Percentiles rank a stretch among this genome's conserved stretches.
Evolutionary conservation across 2,329 filamentous ascomycete species (phyloP).

Genomic region (Ceratocystis variospora): DNA sequence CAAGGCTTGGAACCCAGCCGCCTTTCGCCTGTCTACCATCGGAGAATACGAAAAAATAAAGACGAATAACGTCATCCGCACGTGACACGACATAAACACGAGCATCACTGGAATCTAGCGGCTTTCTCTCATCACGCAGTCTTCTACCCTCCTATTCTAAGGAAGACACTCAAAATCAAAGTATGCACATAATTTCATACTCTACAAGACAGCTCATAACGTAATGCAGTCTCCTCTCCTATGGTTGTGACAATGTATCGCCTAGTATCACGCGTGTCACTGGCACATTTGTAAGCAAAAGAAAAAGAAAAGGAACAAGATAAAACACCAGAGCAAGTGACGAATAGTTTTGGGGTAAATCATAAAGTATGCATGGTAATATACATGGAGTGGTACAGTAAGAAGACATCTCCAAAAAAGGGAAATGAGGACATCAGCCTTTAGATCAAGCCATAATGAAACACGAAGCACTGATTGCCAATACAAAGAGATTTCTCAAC

Average conservation of each 20-base stretch:
- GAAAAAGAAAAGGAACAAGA: too few relatives aligned
- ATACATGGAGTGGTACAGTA: constrained; percentile 14
- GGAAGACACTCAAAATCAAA: background rate
- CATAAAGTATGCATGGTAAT: constrained; percentile 10
- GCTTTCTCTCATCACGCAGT: background rate
- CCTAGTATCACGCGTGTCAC: too few relatives aligned
- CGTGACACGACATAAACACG: too few relatives aligned
- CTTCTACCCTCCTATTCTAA: background rate
- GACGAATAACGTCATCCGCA: too few relatives aligned
- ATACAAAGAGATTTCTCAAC: background rate
- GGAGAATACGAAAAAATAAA: background rate
- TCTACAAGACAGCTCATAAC: background rate
- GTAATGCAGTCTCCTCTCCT: background rate
- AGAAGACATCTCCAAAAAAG: background rate
- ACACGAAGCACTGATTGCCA: too few relatives aligned
- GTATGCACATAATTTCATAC: background rate
- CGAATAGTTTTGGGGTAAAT: background rate
- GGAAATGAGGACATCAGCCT: background rate
- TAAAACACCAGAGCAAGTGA: too few relatives aligned
- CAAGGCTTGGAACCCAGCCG: too few relatives aligned
- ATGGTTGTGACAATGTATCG: too few relatives aligned
- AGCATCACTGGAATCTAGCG: background rate
- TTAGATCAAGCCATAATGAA: too few relatives aligned
- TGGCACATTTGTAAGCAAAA: background rate
- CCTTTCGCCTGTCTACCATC: too few relatives aligned